A percentile compares a stretch with the other conserved stretches of the same genome.
phyloP scores from a whole-genome alignment of 257 asterid genomes.

The Echium plantagineum region DNA sequence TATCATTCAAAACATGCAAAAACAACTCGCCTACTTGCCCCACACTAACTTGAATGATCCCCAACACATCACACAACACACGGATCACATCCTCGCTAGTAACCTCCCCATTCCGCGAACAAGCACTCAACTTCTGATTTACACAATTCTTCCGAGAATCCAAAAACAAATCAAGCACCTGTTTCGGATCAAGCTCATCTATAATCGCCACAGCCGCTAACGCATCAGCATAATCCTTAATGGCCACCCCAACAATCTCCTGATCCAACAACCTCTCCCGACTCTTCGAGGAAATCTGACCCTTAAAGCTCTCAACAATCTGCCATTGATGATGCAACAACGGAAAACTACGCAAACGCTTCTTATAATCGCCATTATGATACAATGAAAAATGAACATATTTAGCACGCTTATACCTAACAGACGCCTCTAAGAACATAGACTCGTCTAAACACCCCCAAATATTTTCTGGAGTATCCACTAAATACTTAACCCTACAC shows the following conservation, averaged over 20 bases:
- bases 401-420: slow-evolving; percentile 83
- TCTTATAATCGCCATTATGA: slow-evolving; percentile 35
- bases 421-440: slow-evolving; percentile 84
- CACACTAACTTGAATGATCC: slow-evolving; percentile 75
- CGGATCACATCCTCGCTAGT: slow-evolving; percentile 67
- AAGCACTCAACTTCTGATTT: slow-evolving; percentile 56
- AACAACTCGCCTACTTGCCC: slow-evolving; percentile 95
- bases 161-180: slow-evolving; percentile 62
- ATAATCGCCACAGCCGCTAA: slow-evolving; percentile 76
- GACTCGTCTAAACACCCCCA: slow-evolving; percentile 99
- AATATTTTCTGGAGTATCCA: slow-evolving; percentile 95
- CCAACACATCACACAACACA: slow-evolving; percentile 73
- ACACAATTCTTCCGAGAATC: slow-evolving; percentile 75
- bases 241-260: slow-evolving; percentile 34
- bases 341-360: slow-evolving; percentile 66
- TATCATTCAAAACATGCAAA: slow-evolving; percentile 77
- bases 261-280: slow-evolving; percentile 84
- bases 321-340: slow-evolving; percentile 97
- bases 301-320: slow-evolving; percentile 86
- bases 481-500: slow-evolving; percentile 92
- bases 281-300: slow-evolving; percentile 86
- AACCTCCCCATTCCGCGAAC: slow-evolving; percentile 49
- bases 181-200: slow-evolving; percentile 79
- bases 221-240: slow-evolving; percentile 88
- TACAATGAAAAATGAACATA: slow-evolving; percentile 63